Evolutionary conservation across 139 green algal genomes (phyloP).

Genomic region (Volvox africanus): DNA sequence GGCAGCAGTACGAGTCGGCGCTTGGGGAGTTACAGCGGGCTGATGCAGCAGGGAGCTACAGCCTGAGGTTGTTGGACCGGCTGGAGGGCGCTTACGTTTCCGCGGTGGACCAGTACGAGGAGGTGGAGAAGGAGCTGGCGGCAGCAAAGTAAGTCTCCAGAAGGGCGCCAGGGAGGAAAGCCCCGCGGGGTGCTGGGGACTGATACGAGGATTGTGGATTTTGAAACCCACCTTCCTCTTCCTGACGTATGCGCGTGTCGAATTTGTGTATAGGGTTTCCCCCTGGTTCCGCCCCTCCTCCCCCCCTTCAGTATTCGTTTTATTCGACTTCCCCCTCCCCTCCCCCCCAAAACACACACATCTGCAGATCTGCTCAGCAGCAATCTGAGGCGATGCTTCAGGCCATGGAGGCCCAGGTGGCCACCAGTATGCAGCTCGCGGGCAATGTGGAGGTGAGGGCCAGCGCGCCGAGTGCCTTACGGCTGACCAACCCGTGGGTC

Average conservation of each 20-base stretch:
- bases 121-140: conserved; percentile 9
- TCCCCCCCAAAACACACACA: background rate
- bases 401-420: conserved; percentile 33
- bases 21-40: conserved; percentile 17
- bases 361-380: background rate
- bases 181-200: too few relatives aligned
- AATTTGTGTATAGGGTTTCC: background rate
- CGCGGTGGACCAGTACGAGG: conserved; percentile 43
- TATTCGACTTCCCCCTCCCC: too few relatives aligned
- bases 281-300: background rate
- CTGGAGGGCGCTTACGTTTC: conserved; percentile 20
- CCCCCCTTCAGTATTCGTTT: too few relatives aligned
- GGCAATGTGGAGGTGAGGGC: conserved; percentile 30
- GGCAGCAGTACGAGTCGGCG: conserved; percentile 36
- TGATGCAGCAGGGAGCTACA: conserved; percentile 37
- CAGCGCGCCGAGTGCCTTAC: background rate
- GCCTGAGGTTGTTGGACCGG: conserved; percentile 24
- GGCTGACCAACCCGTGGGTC: too few relatives aligned
- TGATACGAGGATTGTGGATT: too few relatives aligned
- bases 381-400: background rate
- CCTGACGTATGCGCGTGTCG: too few relatives aligned
- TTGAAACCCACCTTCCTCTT: too few relatives aligned
- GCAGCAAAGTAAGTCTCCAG: background rate
- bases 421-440: conserved; percentile 36
- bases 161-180: background rate